Conservation (phyloP, 2,329 filamentous ascomycete species). For the Davidsoniella neocaledoniae region DNA sequence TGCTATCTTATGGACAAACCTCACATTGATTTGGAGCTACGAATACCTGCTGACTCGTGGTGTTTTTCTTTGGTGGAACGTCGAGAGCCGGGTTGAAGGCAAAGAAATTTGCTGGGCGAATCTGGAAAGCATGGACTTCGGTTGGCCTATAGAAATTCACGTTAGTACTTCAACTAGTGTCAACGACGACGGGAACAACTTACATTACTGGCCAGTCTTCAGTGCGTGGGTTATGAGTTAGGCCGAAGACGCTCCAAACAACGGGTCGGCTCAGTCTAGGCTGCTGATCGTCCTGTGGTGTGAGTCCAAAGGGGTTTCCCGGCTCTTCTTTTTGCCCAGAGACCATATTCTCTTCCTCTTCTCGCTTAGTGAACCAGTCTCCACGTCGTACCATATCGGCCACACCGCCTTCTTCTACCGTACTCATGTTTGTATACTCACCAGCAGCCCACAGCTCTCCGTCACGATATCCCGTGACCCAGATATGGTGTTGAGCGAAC, state of each 20-base stretch:
- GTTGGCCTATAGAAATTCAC: constrained; percentile 24
- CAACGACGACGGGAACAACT: constrained; percentile 15
- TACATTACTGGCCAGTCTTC: constrained; percentile 36
- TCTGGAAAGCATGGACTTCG: constrained; percentile 30
- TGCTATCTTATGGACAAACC: too few relatives aligned
- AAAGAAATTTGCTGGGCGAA: constrained; percentile 30
- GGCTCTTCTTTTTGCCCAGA: constrained; percentile 11
- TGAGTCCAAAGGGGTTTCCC: constrained; percentile 3
- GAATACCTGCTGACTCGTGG: constrained; percentile 23
- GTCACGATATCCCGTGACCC: constrained; percentile 33
- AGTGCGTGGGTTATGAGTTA: constrained; percentile 31
- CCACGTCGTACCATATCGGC: constrained; percentile 29
- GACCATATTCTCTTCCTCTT: constrained; percentile 7
- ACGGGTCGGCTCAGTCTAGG: constrained; percentile 20
- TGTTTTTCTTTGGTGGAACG: constrained; percentile 23
- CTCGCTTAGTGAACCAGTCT: constrained; percentile 25
- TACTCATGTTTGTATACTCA: constrained; percentile 34
- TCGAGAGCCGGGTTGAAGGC: constrained; percentile 29
- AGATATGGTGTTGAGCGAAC: constrained; percentile 30
- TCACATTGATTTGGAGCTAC: constrained; percentile 12
- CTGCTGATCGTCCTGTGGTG: constrained; percentile 4
- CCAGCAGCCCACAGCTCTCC: constrained; percentile 34
- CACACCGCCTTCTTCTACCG: constrained; percentile 26
- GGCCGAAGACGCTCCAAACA: constrained; percentile 31
- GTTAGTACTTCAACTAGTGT: background rate